phyloP scores from a whole-genome alignment of 805 yeast species.

The Priceomyces fermenticarens region DNA sequence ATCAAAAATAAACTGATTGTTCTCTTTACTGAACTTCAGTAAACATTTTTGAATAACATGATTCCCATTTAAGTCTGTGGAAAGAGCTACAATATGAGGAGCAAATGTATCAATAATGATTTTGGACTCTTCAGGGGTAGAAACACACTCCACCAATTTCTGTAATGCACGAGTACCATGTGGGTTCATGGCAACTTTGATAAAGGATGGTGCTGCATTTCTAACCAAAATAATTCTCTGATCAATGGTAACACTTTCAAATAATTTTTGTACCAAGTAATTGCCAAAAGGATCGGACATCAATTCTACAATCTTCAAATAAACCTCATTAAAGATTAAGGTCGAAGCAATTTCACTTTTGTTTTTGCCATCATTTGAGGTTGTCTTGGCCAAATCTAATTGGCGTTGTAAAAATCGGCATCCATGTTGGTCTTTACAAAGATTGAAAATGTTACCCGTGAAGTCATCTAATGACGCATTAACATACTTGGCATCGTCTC shows the following conservation, averaged over 20 bases:
- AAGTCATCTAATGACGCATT: slow-evolving; percentile 69
- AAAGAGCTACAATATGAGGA: slow-evolving; percentile 72
- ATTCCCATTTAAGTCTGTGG: slow-evolving; percentile 91
- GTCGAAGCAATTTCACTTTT: slow-evolving; percentile 51
- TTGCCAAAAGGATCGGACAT: slow-evolving; percentile 99
- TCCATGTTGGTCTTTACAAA: slow-evolving; percentile 96
- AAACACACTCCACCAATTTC: slow-evolving; percentile 80
- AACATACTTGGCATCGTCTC: slow-evolving; percentile 67
- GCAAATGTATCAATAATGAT: slow-evolving; percentile 58
- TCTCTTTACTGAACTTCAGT: slow-evolving; percentile 62
- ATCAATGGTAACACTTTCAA: slow-evolving; percentile 68
- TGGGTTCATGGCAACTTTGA: slow-evolving; percentile 82
- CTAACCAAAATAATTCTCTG: slow-evolving; percentile 70
- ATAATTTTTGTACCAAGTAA: slow-evolving; percentile 84
- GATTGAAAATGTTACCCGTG: slow-evolving; percentile 66
- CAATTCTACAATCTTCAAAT: slow-evolving; percentile 72
- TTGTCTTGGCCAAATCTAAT: slow-evolving; percentile 57
- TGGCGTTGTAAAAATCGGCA: slow-evolving; percentile 90
- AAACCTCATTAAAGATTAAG: slow-evolving; percentile 77
- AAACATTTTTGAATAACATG: slow-evolving; percentile 94
- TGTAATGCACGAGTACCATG: slow-evolving; percentile 97
- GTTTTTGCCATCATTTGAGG: slow-evolving; percentile 9
- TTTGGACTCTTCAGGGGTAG: slow-evolving; percentile 66
- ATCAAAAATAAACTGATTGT: slow-evolving; percentile 85
- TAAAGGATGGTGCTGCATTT: slow-evolving; percentile 70